Evolutionary conservation across 345 rosid species (phyloP), one percentile per base, ranked within the genome.

Genomic region (Eucalyptus lansdowneana): DNA sequence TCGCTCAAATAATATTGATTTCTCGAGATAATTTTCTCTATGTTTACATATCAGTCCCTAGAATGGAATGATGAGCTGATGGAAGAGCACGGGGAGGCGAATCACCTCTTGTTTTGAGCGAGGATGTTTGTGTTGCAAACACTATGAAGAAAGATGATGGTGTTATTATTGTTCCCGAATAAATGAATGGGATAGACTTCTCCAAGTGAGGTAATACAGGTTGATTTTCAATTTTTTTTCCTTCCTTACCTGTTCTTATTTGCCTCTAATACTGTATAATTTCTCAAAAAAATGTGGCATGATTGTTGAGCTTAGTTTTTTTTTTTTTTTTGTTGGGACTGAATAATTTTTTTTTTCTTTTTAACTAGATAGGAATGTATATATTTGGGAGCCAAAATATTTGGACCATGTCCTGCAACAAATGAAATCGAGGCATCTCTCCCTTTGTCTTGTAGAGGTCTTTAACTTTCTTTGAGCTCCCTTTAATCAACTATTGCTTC

Each of bases 121-220:
- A 95, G 86, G 99, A 95, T 90, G 88, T 90, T 69, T 90, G 83
- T 86, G 95, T 92, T 86, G 94, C 92, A 90, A 95, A 92, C 92
- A 90, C 95, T 87, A 96, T 94, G 86, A 94, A 91, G 93, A 97
- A 96, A 92, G 99, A 98, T 27, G 96, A 95, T 50, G 92, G 87
- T 91, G 92, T 86, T 85, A 91, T 88, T 76, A 92, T 34, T 88
- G 90, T 50, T 85, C 88, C 88, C 45, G 98, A 96, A 93, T 97
- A 98, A 98, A 94, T 93, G 99, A 98, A 94, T 98, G 99, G 98
- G 99, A 98, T 88, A 96, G 92, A 94, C 98, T 98, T 94, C 92
- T 98, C 92, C 96, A 98, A 88, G 88, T 94, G 91, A 97, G 99
- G 99, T 98, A 89, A 88, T 91, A 81, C 22, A 44, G 3, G 14